Evolutionary conservation across 1,284 basidiomycete genomes (phyloP).

Genomic region (Sporisorium scitamineum): DNA sequence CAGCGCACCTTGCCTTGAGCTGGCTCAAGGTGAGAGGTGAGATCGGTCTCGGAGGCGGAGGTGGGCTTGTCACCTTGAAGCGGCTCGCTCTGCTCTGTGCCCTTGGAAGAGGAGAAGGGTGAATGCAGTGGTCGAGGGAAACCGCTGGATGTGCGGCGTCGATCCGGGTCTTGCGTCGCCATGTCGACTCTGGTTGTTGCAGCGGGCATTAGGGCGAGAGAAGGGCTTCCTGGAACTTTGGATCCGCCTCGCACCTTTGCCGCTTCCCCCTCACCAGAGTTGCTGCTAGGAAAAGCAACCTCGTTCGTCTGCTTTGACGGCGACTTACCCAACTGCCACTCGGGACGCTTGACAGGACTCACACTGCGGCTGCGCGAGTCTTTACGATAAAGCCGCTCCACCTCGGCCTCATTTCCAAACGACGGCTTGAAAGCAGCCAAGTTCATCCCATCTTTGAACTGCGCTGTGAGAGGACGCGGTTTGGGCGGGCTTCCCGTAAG

Average conservation of each 20-base stretch:
- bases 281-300: background rate
- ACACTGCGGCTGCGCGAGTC: conserved; percentile 56
- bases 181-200: background rate
- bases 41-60: background rate
- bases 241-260: background rate
- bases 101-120: conserved; percentile 1
- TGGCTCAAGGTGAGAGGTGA: conserved; percentile 13
- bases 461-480: conserved; percentile 54
- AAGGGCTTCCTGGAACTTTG: conserved; percentile 35
- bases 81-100: conserved; percentile 3
- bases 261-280: background rate
- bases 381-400: conserved; percentile 10
- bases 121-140: conserved; percentile 37
- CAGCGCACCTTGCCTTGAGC: conserved; percentile 25
- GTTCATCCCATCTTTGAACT: conserved; percentile 49
- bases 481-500: conserved; percentile 47
- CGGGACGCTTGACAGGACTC: conserved; percentile 40
- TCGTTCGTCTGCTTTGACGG: background rate
- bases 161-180: background rate
- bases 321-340: no score
- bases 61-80: conserved; percentile 15
- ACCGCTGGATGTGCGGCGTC: conserved; percentile 21
- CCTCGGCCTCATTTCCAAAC: conserved; percentile 7
- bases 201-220: background rate
- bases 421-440: conserved; percentile 52